Evolutionary conservation across 352 stramenopile species (phyloP), one percentile per base, ranked within the genome.

Genomic region (Phytophthora vignae): DNA sequence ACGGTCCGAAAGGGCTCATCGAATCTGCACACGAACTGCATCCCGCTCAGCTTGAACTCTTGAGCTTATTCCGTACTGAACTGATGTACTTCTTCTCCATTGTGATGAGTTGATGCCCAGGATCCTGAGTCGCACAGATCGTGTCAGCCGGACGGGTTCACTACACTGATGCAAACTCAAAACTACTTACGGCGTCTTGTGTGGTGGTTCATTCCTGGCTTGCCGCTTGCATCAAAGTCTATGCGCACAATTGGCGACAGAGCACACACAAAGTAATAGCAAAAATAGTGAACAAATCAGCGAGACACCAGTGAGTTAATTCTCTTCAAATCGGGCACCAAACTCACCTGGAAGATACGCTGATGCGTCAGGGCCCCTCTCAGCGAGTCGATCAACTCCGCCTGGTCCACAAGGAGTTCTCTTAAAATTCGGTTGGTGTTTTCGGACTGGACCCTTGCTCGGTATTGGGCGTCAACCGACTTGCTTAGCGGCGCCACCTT

Each of bases 1-100:
- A 67, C 49, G 9, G 50, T 67, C 21, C 60, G 49, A 27, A 12
- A 42, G 19, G 49, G 22, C 21, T 59, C 60, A 19, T 67, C 60
- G 25, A 67, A 55, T 36, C 46, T 46, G 58, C 44, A 48, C 17
- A 10, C 31, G 17, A 44, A 49, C 22, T 59, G 33, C 49, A 67
- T 21, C 7, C 60, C 49, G 7, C 36, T 60, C 9, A 67, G 14
- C 22, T 58, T 44, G 21, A 17, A 40, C 12, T n/a, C 19, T 15
- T 50, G 11, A 17, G 31, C 22, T 42, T 67, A 19, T 54, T 58
- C 38, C 38, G 50, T 17, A 36, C 21, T 10, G 54, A 19, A 40
- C 60, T 55, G 17, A 55, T 7, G 22, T 50, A 50, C 7, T 50
- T 50, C 17, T 50, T 50, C 38, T 58, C 19, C 33, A 60, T 44